Evolutionary conservation across 345 rosid genomes (phyloP).

Genomic region (sweet orange (Citrus sinensis)): DNA sequence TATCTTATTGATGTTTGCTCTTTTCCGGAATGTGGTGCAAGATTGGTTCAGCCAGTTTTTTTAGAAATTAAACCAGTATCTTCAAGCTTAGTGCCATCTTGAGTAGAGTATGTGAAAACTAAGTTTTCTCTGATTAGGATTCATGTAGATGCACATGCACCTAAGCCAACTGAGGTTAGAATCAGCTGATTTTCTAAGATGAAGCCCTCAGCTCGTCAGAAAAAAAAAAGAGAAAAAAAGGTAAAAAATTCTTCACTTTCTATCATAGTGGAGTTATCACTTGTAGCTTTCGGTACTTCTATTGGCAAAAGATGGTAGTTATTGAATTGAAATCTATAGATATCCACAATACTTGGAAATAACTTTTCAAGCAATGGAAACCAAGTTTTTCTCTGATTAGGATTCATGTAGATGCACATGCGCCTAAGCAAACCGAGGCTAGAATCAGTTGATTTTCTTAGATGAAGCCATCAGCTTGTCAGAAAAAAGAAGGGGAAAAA

Average conservation of each 20-base stretch:
- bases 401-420: not conserved
- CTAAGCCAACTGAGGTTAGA: not conserved
- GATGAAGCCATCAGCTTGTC: not conserved
- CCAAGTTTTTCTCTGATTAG: not conserved
- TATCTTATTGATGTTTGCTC: not conserved
- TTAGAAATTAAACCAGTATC: not conserved
- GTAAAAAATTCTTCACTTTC: not conserved
- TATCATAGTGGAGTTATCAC: not conserved
- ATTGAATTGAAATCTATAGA: no score
- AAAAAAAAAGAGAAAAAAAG: no score
- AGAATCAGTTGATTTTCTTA: not conserved
- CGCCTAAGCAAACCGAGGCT: not conserved
- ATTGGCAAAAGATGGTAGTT: not conserved
- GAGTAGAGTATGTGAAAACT: not conserved
- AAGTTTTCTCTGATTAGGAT: not conserved
- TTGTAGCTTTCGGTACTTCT: not conserved
- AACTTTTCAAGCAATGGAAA: no score
- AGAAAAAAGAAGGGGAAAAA: not conserved
- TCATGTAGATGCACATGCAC: not conserved
- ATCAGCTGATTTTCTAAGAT: not conserved
- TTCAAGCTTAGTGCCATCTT: not conserved
- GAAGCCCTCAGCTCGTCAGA: not conserved
- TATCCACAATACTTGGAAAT: no score
- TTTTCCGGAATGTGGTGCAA: not conserved
- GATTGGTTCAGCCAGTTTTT: no score